Evolutionary conservation across 2,329 filamentous ascomycete species (phyloP).

Genomic region (Beauveria asiatica): DNA sequence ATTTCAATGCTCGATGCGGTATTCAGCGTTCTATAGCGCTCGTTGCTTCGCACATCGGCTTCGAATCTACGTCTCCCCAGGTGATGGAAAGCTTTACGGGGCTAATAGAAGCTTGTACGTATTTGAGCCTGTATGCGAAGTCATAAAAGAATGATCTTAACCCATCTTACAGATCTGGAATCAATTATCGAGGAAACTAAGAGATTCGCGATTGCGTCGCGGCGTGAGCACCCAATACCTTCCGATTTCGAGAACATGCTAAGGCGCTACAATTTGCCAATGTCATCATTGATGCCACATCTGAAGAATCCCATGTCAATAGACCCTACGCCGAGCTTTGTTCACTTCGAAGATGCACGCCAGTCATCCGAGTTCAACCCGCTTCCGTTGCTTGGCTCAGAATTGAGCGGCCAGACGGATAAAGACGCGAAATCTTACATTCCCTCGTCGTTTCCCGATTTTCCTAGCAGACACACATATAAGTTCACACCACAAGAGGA

Average conservation of each 20-base stretch:
- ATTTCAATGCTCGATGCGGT: conserved; percentile 26
- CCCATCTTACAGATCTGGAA: conserved; percentile 35
- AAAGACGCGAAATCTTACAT: conserved; percentile 49
- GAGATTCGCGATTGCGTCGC: conserved; percentile 36
- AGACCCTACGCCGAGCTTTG: conserved; percentile 26
- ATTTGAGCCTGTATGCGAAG: background rate
- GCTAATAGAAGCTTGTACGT: conserved; percentile 50
- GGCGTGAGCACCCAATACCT: conserved; percentile 45
- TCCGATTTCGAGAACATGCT: conserved; percentile 49
- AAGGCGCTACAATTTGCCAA: conserved; percentile 41
- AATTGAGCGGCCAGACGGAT: conserved; percentile 50
- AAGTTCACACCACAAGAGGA: conserved; percentile 48
- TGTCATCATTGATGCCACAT: conserved; percentile 46
- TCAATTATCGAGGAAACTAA: conserved; percentile 42
- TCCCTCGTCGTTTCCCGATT: conserved; percentile 49
- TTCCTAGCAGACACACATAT: conserved; percentile 58
- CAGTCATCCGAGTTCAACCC: conserved; percentile 26
- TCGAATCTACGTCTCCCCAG: conserved; percentile 43
- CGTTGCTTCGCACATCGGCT: conserved; percentile 49
- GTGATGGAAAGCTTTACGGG: conserved; percentile 51
- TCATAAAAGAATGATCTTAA: background rate
- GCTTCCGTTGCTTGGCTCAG: conserved; percentile 40
- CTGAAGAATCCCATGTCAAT: conserved; percentile 40
- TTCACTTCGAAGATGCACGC: conserved; percentile 27
- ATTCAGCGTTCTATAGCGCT: conserved; percentile 49